Conservation (phyloP, 179 eudicot species). For the Amaranthus tricolor region DNA sequence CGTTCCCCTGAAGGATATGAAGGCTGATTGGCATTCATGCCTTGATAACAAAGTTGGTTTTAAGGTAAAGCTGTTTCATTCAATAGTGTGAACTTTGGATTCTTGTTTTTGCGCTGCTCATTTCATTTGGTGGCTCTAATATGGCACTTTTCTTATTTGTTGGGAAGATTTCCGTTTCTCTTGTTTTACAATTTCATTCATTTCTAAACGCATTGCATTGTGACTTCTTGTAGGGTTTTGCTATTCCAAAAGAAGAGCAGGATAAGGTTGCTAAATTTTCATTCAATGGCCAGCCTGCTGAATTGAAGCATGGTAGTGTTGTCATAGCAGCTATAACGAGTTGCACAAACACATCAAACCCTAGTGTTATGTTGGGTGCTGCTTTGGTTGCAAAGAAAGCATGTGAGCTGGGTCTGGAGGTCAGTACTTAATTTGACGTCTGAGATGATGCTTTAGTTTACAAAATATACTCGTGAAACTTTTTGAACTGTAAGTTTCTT, state of each 20-base stretch:
- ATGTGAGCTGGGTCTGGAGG: slow-evolving; percentile 94
- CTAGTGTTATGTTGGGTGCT: slow-evolving; percentile 99
- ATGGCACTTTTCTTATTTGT: background rate
- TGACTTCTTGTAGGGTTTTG: slow-evolving; percentile 69
- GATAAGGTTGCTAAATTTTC: slow-evolving; percentile 73
- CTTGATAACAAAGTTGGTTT: slow-evolving; percentile 92
- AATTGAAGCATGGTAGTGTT: slow-evolving; percentile 88
- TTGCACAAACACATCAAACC: slow-evolving; percentile 97
- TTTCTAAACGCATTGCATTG: slow-evolving; percentile 31
- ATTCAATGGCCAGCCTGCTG: slow-evolving; percentile 82
- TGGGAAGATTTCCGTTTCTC: too few species aligned
- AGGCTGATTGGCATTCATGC: slow-evolving; percentile 92
- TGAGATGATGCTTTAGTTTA: background rate
- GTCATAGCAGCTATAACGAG: slow-evolving; percentile 98
- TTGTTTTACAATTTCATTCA: slow-evolving; percentile 37
- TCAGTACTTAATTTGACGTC: slow-evolving; percentile 48
- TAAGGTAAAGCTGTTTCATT: slow-evolving; percentile 48
- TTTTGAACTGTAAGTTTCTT: too few species aligned
- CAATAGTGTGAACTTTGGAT: background rate
- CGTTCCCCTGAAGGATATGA: slow-evolving; percentile 88
- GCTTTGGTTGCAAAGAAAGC: slow-evolving; percentile 99
- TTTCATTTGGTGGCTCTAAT: background rate
- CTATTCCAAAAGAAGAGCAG: slow-evolving; percentile 77
- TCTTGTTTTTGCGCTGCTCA: background rate
- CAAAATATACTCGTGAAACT: too few species aligned